A percentile compares a stretch with the other conserved stretches of the same genome.
Evolutionary conservation across 2,329 filamentous ascomycete genomes (phyloP).

Genomic region (Neonectria magnoliae): DNA sequence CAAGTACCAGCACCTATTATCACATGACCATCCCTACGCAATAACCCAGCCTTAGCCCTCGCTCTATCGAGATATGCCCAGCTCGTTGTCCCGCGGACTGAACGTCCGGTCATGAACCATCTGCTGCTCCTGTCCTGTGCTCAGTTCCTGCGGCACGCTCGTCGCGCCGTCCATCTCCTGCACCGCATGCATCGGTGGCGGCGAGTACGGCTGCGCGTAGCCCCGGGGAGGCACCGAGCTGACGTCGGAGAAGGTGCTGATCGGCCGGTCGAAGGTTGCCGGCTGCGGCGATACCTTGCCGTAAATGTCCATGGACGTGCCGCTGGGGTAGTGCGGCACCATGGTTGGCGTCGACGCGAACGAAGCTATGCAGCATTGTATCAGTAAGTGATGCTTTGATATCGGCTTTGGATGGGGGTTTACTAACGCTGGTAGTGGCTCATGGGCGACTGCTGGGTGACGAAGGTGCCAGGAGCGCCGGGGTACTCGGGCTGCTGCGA

Average conservation of each 20-base stretch:
- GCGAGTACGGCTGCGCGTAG: constrained; percentile 30
- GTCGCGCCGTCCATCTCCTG: constrained; percentile 39
- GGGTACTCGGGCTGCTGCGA: constrained; percentile 19
- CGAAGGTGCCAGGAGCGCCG: constrained; percentile 21
- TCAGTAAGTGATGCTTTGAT: constrained; percentile 19
- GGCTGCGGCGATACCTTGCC: constrained; percentile 32
- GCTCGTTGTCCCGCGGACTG: constrained; percentile 1
- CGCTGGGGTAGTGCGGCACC: constrained; percentile 27
- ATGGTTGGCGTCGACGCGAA: constrained; percentile 27
- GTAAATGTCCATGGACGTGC: constrained; percentile 31
- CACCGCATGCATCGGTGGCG: constrained; percentile 28
- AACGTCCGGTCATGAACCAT: constrained; percentile 1
- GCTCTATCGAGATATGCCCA: background rate
- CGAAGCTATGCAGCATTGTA: constrained; percentile 22
- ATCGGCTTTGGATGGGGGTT: background rate
- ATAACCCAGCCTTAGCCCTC: background rate
- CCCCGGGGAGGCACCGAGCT: constrained; percentile 6
- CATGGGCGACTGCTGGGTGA: constrained; percentile 32
- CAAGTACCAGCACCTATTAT: background rate
- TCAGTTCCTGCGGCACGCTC: constrained; percentile 33
- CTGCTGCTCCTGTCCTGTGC: constrained; percentile 30
- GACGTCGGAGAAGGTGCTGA: constrained; percentile 32
- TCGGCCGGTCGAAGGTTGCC: constrained; percentile 30
- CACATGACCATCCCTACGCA: background rate
- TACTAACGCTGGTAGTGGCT: constrained; percentile 38